Evolutionary conservation across 768 basidiomycete species (phyloP), one percentile per base, ranked within the genome.

Genomic region (Suillus decipiens): DNA sequence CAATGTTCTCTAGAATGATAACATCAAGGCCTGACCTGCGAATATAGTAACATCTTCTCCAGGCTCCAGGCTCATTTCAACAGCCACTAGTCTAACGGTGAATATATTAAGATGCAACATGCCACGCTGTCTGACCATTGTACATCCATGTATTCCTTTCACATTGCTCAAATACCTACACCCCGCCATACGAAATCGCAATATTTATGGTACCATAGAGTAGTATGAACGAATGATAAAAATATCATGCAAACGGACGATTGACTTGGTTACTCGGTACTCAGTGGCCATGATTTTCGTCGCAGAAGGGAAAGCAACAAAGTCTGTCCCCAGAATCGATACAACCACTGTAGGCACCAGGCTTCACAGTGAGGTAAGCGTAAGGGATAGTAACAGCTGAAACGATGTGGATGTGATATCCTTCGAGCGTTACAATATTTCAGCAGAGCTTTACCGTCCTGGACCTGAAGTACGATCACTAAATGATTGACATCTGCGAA

Each of bases 391-490:
- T n/a, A n/a, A 63, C 33, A 66, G 12, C 2, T 62, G 68, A 14
- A 69, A 60, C 24, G 34, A 68, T 66, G 24, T 60, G 59, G 11
- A 63, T n/a, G 2, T 68, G 61, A 11, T 64, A 70, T 17, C 69
- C 66, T 54, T 70, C 62, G 1, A 60, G 68, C 1, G 56, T 58
- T 28, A 68, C 58, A 41, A 77, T 71, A n/a, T n/a, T n/a, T n/a
- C n/a, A 5, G 11, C 5, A 77, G 61, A 1, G 77, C 76, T 12
- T n/a, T n/a, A n/a, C n/a, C 62, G 68, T 36, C 75, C n/a, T n/a
- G n/a, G n/a, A n/a, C n/a, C n/a, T n/a, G n/a, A n/a, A n/a, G 70
- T 10, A 76, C 75, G 65, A 56, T 78, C 77, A 9, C 77, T 77
- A 45, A n/a, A n/a, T n/a, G n/a, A n/a, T 69, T 66, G 24, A 67